Evolutionary conservation across 1,139 yeast genomes (phyloP), one percentile per base, ranked within the genome.

Genomic region (Scheffersomyces stambukii): DNA sequence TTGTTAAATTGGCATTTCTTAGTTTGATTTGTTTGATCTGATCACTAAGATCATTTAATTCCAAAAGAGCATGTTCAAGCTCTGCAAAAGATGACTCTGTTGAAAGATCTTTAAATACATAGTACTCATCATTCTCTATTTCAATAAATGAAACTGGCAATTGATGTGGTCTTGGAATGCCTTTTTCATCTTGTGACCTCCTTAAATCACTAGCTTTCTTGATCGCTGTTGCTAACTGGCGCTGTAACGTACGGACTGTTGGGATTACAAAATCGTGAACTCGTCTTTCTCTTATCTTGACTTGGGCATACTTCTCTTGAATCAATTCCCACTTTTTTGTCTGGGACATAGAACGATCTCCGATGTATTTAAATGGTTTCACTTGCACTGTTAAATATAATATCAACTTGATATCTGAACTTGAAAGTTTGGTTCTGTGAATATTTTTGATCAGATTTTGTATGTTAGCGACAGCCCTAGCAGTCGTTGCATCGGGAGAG

Each of bases 361-460:
- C 68, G 19, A 60, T 51, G 32, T 60, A 60, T 32, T 60, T 60
- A 40, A 61, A 61, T 4, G 68, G 68, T 33, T 58, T 60, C 15
- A 59, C 47, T 16, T 50, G 43, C 10, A 54, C 46, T 8, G 60
- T 59, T 23, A 60, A 44, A 31, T 47, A 57, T 10, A 60, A 42
- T 6, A 61, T 57, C 11, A 60, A 40, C 32, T 46, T 45, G 10
- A 60, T 53, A 33, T 61, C 67, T 23, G 45, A 45, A 10, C 41
- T 30, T 2, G 59, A 49, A 19, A 61, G 40, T 37, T 60, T 60
- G 2, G 60, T 46, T 23, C 66, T 31, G 24, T 39, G 41, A 2
- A 40, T 40, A 20, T 39, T 39, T 19, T 30, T 36, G 24, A 33
- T 31, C 10, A 21, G 31, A 12, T 29, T 16, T 13, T 21, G 9